Base-by-base conservation (phyloP, 108 stramenopile species). In the Cyclotella atomus region DNA sequence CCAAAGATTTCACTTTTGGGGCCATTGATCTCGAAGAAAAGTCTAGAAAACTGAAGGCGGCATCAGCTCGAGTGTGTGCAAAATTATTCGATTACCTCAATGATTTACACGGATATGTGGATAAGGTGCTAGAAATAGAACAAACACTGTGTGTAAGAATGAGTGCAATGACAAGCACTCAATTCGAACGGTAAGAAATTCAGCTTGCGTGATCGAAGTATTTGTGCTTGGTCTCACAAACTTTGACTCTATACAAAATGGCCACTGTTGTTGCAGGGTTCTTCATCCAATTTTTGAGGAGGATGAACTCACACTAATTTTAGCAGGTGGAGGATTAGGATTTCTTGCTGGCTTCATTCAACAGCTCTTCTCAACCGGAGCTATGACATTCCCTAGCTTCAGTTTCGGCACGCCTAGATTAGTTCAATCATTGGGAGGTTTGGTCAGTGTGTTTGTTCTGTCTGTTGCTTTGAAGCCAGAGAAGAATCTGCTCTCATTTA, bases 261-360 rank as follows among this genome's bases (percentile, higher is more conserved):
- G n/a, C n/a, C n/a, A n/a, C n/a, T n/a, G n/a, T n/a, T n/a, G n/a
- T n/a, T n/a, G n/a, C n/a, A 74, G 86, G 21, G 83, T 93, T 0
- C 81, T 93, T 1, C 92, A 91, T 62, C 90, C 92, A 3, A 87
- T 91, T 54, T 93, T 93, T 68, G 85, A 93, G 75, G 89, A 88
- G 50, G 92, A 93, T 53, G 92, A 93, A 65, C 68, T 86, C 63
- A 91, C 91, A 41, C 86, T 93, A 2, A 91, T 93, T 27, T 41
- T 90, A 4, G 82, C 89, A 3, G 92, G 92, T 16, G 92, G 79
- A 5, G 87, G 85, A n/a, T 59, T 93, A 0, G 92, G 92, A 0
- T 88, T 84, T 21, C 61, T 85, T 28, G 88, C 91, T 7, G 92
- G 90, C 0, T 47, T 87, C 43, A 67, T 89, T 27, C 84, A 85